Base-by-base conservation (phyloP, 2,329 filamentous ascomycete genomes). In the Trichoderma sp. region DNA sequence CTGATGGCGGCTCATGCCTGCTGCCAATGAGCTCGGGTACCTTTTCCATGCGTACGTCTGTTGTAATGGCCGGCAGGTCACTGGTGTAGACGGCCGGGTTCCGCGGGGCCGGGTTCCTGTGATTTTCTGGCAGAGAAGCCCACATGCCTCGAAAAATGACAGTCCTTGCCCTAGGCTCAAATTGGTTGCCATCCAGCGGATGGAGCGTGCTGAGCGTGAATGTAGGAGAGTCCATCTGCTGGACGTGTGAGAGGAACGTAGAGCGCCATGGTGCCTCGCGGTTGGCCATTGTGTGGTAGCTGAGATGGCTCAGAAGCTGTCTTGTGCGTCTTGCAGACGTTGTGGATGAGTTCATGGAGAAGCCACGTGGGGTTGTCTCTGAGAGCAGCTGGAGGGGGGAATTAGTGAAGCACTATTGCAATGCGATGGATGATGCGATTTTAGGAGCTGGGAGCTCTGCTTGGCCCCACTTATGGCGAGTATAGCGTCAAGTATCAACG, bases 141-240 rank as follows among this genome's bases (percentile, higher is more conserved):
- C 92, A 97, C 81, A 97, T 89, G 73, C 94, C 93, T 71, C 95
- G 91, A 81, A 89, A 95, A 75, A 97, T 89, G 80, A 94, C 96
- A 75, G 89, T 94, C 65, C 94, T 88, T 10, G 88, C 91, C 66
- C 92, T 87, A 1, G 89, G 86, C 5, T 76, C 69, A 72, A 78
- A 79, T 0, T 85, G 82, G 1, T 84, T 73, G 71, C 81, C 80
- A 77, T 76, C 71, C 29, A 75, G 72, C 27, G 78, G 76, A 71
- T 85, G 85, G 19, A 88, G 76, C 2, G 86, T 87, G 75, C 82
- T 81, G 61, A 89, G 81, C 27, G 79, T 79, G 75, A 88, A 87
- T 64, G 80, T 81, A 7, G 85, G 83, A n/a, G 81, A 76, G 52
- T 79, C 72, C 81, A 87, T 84, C 62, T 77, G 75, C 59, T 80